Percentiles rank a stretch among this genome's conserved stretches.
phyloP scores from a whole-genome alignment of 2,329 filamentous ascomycete species.

The Colletotrichum cuscutae region DNA sequence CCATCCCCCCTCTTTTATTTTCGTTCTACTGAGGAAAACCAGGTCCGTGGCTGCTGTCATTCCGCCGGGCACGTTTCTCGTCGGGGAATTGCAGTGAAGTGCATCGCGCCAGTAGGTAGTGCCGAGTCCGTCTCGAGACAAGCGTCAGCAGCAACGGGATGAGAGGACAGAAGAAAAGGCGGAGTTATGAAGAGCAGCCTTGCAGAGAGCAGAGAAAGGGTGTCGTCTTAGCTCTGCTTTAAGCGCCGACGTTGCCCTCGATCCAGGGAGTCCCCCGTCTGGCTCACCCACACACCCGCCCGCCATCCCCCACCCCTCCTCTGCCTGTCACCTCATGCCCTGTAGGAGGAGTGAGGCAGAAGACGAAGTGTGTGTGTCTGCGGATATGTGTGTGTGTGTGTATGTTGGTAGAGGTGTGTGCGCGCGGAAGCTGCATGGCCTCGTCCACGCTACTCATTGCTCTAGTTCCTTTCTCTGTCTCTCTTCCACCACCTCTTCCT shows the following conservation, averaged over 20 bases:
- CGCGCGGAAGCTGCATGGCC: conserved; percentile 16
- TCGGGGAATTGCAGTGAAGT: conserved; percentile 28
- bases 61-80: conserved; percentile 17
- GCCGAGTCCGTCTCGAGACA: conserved; percentile 4
- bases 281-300: conserved; percentile 22
- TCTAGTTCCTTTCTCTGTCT: not conserved
- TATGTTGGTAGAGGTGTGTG: not conserved
- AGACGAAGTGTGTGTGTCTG: not conserved
- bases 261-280: conserved; percentile 28
- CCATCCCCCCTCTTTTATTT: not conserved
- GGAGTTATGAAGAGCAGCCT: conserved; percentile 1
- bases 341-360: not conserved
- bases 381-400: not conserved
- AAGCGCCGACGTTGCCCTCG: conserved; percentile 31
- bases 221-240: conserved; percentile 32
- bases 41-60: conserved; percentile 10
- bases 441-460: not conserved
- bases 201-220: conserved; percentile 17
- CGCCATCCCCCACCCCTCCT: not conserved
- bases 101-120: conserved; percentile 27
- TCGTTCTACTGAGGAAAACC: conserved; percentile 6
- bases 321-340: conserved; percentile 28
- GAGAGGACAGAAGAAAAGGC: conserved; percentile 4
- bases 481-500: not conserved
- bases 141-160: not conserved